Evolutionary conservation across 1,139 yeast genomes (phyloP), one percentile per base, ranked within the genome.

Genomic region (Pichia sp.): DNA sequence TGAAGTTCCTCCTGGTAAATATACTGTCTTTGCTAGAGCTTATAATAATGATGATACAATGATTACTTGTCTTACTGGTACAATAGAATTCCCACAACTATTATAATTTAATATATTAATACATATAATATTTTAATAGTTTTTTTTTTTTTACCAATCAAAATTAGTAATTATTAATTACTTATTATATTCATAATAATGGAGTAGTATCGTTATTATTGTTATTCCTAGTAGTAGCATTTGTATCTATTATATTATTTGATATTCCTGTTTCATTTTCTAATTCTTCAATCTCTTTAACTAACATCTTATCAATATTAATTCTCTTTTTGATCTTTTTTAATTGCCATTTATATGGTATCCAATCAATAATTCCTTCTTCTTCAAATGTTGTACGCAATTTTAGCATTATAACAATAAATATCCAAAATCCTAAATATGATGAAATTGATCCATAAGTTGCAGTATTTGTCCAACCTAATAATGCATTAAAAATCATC

Each of bases 391-490:
- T 72, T 46, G 77, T 64, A 56, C 76, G 67, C 9, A 68, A 46
- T 40, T 75, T 66, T 43, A 87, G 68, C 62, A 79, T 66, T 0
- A 62, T 47, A 37, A 82, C 78, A 12, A 87, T 76, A 31, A 73
- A 63, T 6, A 77, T 39, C 98, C 98, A 90, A 66, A 86, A 90
- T 6, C 70, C 51, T 53, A 79, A 74, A 65, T 90, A 90, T 42
- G 89, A 76, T 23, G 74, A 63, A n/a, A 90, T 89, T 35, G 96
- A 86, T 22, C 96, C 96, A 60, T 85, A 87, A 2, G 97, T 89
- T 20, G 97, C 97, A 32, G 94, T 79, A 65, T 90, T 90, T 32
- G 92, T 86, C 98, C 98, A 90, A 1, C 97, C 98, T 46, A 92
- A 73, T 12, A 90, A 69, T 6, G 97, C 97, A 55, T 92, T 89